A percentile compares a stretch with the other conserved stretches of the same genome.
These are phyloP conservation scores for Rutstroemia sydowiana DNA, from an alignment of 2,329 filamentous ascomycete genomes.

Conservation along the genomic window DNA sequence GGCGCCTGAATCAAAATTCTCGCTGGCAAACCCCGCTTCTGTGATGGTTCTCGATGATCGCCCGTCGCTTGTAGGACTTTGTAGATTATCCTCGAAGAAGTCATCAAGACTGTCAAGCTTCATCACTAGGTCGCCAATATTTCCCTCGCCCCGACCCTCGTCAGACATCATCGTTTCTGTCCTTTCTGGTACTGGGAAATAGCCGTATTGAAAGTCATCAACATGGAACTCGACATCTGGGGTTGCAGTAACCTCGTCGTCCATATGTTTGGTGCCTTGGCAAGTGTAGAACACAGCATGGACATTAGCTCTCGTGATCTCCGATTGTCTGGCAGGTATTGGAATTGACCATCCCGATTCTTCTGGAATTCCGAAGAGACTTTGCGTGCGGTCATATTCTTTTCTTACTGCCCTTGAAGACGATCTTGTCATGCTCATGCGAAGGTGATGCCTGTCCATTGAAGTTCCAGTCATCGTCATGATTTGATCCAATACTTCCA, in stretches of 20 bases:
- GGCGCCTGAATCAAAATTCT: constrained; percentile 59
- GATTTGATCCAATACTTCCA: constrained; percentile 88
- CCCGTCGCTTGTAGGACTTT: constrained; percentile 51
- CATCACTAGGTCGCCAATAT: constrained; percentile 75
- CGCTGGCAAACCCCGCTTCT: constrained; percentile 56
- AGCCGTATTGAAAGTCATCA: constrained; percentile 64
- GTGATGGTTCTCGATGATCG: constrained; percentile 56
- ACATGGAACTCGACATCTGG: constrained; percentile 86
- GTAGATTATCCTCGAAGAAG: constrained; percentile 64
- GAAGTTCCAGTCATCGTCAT: constrained; percentile 89
- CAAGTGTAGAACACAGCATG: constrained; percentile 96
- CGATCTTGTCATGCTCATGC: constrained; percentile 95
- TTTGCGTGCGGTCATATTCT: constrained; percentile 90
- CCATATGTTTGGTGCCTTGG: constrained; percentile 54
- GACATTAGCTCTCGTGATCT: constrained; percentile 80
- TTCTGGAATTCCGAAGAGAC: constrained; percentile 92
- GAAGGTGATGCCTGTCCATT: constrained; percentile 87
- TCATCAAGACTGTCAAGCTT: constrained; percentile 75
- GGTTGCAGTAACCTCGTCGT: constrained; percentile 57
- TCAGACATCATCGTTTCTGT: constrained; percentile 93
- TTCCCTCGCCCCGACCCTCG: constrained; percentile 54
- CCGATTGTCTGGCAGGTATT: constrained; percentile 82
- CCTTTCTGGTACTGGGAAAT: constrained; percentile 58
- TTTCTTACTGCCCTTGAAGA: constrained; percentile 82
- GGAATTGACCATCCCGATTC: constrained; percentile 95